Evolutionary conservation across 768 basidiomycete species (phyloP), one percentile per base, ranked within the genome.

Genomic region (Podaxis carcinomalis): DNA sequence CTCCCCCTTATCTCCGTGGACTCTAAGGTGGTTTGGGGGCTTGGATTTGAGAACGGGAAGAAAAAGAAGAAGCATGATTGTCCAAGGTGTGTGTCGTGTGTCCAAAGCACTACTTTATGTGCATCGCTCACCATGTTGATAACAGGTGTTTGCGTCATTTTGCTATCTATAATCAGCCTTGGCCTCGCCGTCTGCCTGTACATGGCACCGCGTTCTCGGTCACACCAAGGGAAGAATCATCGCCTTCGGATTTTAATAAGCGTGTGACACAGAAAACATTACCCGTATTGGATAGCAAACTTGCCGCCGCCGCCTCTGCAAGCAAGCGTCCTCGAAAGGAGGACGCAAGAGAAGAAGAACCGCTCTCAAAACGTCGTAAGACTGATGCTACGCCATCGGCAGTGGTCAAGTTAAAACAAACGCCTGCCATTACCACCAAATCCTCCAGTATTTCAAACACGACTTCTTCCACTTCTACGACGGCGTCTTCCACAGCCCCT

Each of bases 1-100:
- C 70, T 92, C 65, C 90, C 90, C 2, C 80, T 92, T 61, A 92
- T 92, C 65, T 82, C 86, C 53, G 86, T 91, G 27, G 88, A 90
- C 72, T 83, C 82, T 44, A 78, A 86, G 70, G 82, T 91, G 23
- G 87, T 91, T 37, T 91, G 89, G 88, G 90, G 89, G 21, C 75
- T 87, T 44, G 78, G 76, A 44, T 62, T 80, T 21, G 84, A 85
- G 66, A 76, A 70, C 57, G 75, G 81, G 35, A 77, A 77, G 52
- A 86, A 82, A 70, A 85, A 82, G 67, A 86, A 85, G 62, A 82
- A 83, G 62, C 83, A 84, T 63, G 87, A 90, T 28, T 93, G 91
- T 71, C 89, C 89, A 59, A 80, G 91, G 90, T 93, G 70, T 64
- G 82, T 74, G 23, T 23, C 56, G 39, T 39, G 47, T 47, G 11